Evolutionary conservation across 176 grass and related monocot genomes (phyloP).

Genomic region (Carex parvula): DNA sequence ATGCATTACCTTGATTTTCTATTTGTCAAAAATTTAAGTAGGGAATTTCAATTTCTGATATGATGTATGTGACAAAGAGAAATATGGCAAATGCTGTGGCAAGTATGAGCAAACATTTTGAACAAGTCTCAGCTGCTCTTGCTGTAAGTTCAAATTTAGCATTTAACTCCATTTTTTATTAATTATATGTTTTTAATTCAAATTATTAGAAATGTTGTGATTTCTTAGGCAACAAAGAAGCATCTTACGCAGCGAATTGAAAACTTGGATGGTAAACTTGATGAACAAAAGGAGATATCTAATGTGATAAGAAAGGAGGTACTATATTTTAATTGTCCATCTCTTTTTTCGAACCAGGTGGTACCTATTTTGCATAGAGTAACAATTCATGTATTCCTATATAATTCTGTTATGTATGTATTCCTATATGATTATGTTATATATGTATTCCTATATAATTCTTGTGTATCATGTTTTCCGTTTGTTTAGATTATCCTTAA

Average conservation of each 20-base stretch:
- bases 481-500: not conserved
- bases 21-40: conserved; percentile 12
- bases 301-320: conserved; percentile 86
- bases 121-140: conserved; percentile 77
- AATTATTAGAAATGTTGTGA: conserved; percentile 13
- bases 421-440: not conserved
- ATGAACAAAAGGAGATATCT: conserved; percentile 86
- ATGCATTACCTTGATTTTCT: not conserved
- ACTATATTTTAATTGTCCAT: not conserved
- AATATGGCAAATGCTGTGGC: conserved; percentile 85
- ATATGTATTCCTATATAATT: not conserved
- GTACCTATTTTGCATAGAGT: not conserved
- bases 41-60: conserved; percentile 77
- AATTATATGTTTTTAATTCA: not conserved
- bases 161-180: not conserved
- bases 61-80: conserved; percentile 91
- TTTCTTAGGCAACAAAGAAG: conserved; percentile 73
- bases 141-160: conserved; percentile 45
- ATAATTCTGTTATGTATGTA: not conserved
- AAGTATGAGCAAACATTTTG: conserved; percentile 80
- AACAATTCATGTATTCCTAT: not conserved
- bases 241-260: conserved; percentile 90
- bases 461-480: not conserved
- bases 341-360: not conserved
- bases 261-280: conserved; percentile 87